A percentile compares a stretch with the other conserved stretches of the same genome.
These are phyloP conservation scores for Camptophora hylomeconis DNA, from an alignment of 2,329 filamentous ascomycete genomes.

Conservation along the genomic window DNA sequence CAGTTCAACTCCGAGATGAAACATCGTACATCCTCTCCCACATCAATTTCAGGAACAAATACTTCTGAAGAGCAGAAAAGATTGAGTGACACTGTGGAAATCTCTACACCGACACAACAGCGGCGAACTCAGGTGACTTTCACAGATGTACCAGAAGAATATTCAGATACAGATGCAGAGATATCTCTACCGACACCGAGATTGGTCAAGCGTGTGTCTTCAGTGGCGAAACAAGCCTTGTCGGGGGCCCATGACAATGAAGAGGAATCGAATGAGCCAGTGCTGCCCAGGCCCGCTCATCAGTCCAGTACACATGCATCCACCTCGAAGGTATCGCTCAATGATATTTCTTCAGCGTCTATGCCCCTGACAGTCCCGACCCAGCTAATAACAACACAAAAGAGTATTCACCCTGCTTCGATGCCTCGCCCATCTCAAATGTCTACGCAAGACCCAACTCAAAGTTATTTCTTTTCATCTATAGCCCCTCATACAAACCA, in stretches of 20 bases:
- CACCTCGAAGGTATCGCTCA: slow-evolving; percentile 12
- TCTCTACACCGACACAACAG: no score
- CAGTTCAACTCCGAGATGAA: slow-evolving; percentile 12
- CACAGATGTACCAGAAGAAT: no score
- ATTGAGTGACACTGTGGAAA: no score
- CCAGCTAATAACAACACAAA: slow-evolving; percentile 8
- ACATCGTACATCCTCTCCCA: slow-evolving; percentile 10
- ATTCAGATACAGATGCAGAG: no score
- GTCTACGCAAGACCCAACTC: slow-evolving; percentile 17
- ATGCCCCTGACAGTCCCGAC: slow-evolving; percentile 2
- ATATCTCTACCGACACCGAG: no score
- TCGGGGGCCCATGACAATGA: not conserved
- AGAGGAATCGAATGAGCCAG: slow-evolving; percentile 6
- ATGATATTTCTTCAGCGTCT: slow-evolving; percentile 5
- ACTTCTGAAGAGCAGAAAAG: no score
- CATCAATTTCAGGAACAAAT: slow-evolving; percentile 1
- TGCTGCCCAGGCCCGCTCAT: slow-evolving; percentile 6
- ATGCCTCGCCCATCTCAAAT: slow-evolving; percentile 17
- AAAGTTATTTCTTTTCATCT: slow-evolving; percentile 10
- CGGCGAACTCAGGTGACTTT: no score
- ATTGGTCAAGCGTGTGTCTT: slow-evolving; percentile 6
- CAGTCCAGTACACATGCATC: slow-evolving; percentile 6
- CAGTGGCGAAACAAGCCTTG: slow-evolving; percentile 1
- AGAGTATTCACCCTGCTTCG: slow-evolving; percentile 13
- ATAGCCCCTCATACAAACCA: slow-evolving; percentile 7